Evolutionary conservation across 495 filamentous ascomycete species (phyloP), one percentile per base, ranked within the genome.

Genomic region (Annulohypoxylon nitens): DNA sequence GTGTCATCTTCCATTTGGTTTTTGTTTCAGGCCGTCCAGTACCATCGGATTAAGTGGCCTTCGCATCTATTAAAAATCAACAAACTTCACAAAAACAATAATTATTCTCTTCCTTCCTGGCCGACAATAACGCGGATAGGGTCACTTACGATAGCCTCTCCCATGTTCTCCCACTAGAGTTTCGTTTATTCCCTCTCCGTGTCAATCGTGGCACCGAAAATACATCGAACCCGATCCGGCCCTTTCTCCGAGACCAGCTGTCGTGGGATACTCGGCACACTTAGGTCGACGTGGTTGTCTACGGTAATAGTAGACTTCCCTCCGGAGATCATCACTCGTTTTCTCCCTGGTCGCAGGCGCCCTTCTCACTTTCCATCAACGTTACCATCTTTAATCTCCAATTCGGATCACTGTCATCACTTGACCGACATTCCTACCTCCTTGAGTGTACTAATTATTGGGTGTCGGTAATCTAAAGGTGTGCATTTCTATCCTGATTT

Each of bases 221-320:
- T 58, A 36, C 30, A 61, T 69, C 74, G 54, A 71, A 59, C 54
- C 45, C 59, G 70, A 65, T 68, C 37, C 60, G 60, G 70, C 53
- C 67, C 53, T 61, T 61, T 63, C 63, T 74, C 71, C 72, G 66
- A 75, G 78, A 80, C 70, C 78, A 67, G 74, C 64, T 71, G 73
- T 74, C 69, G 73, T 78, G 78, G 73, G 77, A 76, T 77, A 79
- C 58, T 73, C 70, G 64, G 57, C 57, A 64, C 66, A 69, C 67
- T 69, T 73, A 72, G 64, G 64, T 70, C 72, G 60, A 76, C 58
- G 69, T 78, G 69, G 73, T 69, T 71, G 79, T 76, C 78, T 84
- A 81, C 83, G 85, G 85, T 87, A 79, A 83, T 51, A 86, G 84
- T 84, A 85, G 82, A 76, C 81, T 80, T 80, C 80, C 81, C 75